These are phyloP conservation scores for Corchorus capsularis DNA, from an alignment of 345 rosid species.

Conservation along the genomic window DNA sequence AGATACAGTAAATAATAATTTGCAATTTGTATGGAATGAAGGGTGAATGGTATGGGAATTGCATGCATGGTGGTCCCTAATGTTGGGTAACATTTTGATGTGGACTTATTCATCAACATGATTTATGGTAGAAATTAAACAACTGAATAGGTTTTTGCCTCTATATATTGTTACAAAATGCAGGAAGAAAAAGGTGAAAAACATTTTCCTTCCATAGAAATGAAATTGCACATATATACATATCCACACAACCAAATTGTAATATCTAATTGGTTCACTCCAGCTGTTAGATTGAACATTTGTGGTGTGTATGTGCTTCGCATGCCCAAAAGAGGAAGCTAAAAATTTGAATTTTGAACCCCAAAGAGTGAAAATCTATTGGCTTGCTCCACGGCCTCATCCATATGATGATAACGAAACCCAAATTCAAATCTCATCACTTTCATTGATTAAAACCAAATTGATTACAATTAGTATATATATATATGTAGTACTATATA, in stretches of 20 bases:
- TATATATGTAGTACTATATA: no score
- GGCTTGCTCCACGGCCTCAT: no score
- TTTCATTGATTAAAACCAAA: no score
- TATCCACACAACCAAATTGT: background rate
- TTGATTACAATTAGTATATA: no score
- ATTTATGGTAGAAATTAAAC: background rate
- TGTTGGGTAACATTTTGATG: background rate
- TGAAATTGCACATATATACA: background rate
- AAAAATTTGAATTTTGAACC: background rate
- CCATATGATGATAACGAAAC: no score
- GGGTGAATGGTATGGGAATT: background rate
- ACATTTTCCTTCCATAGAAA: background rate
- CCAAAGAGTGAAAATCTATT: no score
- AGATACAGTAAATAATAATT: no score
- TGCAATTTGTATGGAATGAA: background rate
- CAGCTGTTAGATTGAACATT: background rate
- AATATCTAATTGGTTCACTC: background rate
- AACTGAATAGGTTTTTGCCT: background rate
- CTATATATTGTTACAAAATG: background rate
- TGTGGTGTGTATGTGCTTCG: background rate
- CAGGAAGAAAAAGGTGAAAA: background rate
- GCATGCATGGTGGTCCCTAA: background rate
- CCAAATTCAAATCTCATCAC: no score
- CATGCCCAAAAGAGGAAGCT: no score
- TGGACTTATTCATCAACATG: background rate